Conservation (phyloP, 2,329 filamentous ascomycete species). For the Trichoderma asperellum region DNA sequence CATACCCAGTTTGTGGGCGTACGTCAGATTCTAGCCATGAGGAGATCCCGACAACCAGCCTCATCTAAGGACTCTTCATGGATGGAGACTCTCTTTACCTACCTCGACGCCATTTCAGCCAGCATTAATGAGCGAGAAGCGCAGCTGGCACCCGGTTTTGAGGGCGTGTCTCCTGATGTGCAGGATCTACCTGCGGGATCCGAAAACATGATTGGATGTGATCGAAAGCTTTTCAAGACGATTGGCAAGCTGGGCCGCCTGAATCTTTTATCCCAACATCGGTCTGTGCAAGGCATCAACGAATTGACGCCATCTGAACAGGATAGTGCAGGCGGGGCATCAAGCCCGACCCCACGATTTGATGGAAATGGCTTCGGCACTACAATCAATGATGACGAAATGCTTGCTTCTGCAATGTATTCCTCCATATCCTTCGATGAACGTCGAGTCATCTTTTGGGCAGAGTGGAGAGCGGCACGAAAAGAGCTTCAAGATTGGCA, state of each 20-base stretch:
- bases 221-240: constrained; percentile 82
- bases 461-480: constrained; percentile 82
- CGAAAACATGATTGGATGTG: constrained; percentile 87
- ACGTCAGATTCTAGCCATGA: constrained; percentile 82
- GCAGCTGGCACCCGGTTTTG: constrained; percentile 71
- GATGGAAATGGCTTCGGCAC: constrained; percentile 70
- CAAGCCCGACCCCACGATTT: constrained; percentile 54
- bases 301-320: constrained; percentile 29
- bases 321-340: constrained; percentile 34
- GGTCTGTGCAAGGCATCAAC: constrained; percentile 52
- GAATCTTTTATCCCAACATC: constrained; percentile 78
- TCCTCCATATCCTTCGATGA: constrained; percentile 54
- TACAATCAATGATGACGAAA: constrained; percentile 59
- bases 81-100: constrained; percentile 92
- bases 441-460: constrained; percentile 72
- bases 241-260: constrained; percentile 82
- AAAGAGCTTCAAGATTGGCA: constrained; percentile 79
- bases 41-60: constrained; percentile 51
- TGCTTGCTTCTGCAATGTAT: constrained; percentile 45
- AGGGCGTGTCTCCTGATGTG: constrained; percentile 56
- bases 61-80: constrained; percentile 74
- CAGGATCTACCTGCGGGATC: constrained; percentile 62
- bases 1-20: constrained; percentile 92
- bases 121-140: constrained; percentile 91
- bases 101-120: constrained; percentile 90